phyloP scores from a whole-genome alignment of 78 protist genomes.

The Dictyostelium discoideum region DNA sequence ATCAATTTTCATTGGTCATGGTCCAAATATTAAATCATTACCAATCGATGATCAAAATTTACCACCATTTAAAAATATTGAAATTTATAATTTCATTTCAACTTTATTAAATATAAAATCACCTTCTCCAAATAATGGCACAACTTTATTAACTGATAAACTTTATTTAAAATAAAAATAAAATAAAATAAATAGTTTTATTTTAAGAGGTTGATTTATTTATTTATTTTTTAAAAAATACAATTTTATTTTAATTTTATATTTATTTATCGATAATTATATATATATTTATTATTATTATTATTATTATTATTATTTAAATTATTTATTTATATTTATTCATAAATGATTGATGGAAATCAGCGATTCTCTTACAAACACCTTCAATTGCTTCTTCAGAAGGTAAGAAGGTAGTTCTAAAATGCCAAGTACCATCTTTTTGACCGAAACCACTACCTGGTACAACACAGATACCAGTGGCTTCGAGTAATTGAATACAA shows the following conservation, averaged over 20 bases:
- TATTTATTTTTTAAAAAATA: not conserved
- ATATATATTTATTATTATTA: too few relatives aligned
- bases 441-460: conserved; percentile 99
- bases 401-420: conserved; percentile 99
- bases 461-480: conserved; percentile 96
- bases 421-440: conserved; percentile 97
- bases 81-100: conserved; percentile 7
- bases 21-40: conserved; percentile 35
- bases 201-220: too few relatives aligned
- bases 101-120: not conserved
- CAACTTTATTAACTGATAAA: not conserved
- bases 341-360: conserved; percentile 90
- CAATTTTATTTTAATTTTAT: not conserved
- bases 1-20: conserved; percentile 20
- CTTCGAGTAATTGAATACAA: conserved; percentile 92
- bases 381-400: conserved; percentile 94
- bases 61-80: not conserved
- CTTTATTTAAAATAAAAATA: not conserved
- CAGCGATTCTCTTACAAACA: conserved; percentile 80
- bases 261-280: not conserved
- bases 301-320: not conserved
- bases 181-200: not conserved
- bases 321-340: conserved; percentile 76
- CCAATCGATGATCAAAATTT: not conserved
- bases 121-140: conserved; percentile 11